phyloP scores from a whole-genome alignment of 768 basidiomycete genomes.

The Termitomyces eurrhizus region DNA sequence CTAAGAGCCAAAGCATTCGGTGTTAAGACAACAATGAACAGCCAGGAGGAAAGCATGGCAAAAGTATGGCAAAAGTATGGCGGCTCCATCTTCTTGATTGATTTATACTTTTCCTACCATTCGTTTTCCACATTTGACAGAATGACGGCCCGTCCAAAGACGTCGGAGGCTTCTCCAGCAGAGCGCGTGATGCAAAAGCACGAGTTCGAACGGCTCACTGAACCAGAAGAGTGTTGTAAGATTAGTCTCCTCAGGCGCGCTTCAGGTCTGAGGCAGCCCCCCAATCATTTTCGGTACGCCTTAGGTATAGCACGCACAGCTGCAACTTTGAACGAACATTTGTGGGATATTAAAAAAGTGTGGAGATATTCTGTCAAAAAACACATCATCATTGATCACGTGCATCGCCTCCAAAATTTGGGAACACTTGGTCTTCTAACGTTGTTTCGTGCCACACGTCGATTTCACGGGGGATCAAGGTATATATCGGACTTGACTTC shows the following conservation, averaged over 20 bases:
- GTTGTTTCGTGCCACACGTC: not conserved
- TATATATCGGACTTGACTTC: not conserved
- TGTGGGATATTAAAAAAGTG: not conserved
- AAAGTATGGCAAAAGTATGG: conserved; percentile 5
- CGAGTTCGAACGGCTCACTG: not conserved
- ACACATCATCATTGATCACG: conserved; percentile 11
- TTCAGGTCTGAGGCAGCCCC: not conserved
- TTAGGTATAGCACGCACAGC: not conserved
- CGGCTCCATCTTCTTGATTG: not conserved
- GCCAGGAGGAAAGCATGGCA: conserved; percentile 6
- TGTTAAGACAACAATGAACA: conserved; percentile 11
- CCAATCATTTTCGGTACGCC: not conserved
- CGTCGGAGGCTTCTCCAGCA: not conserved
- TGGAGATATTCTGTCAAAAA: not conserved
- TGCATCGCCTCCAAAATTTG: not conserved
- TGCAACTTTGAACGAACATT: not conserved
- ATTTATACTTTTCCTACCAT: not conserved
- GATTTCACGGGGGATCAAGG: not conserved
- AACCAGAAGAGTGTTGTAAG: not conserved
- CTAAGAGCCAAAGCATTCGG: conserved; percentile 25
- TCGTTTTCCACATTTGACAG: not conserved
- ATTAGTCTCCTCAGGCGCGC: not conserved
- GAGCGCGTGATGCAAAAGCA: conserved; percentile 7
- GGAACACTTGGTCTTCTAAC: not conserved
- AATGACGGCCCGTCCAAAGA: conserved; percentile 10